A percentile compares a stretch with the other conserved stretches of the same genome.
These are phyloP conservation scores for Sicyos edulis DNA, from an alignment of 306 rosid species.

Conservation along the genomic window DNA sequence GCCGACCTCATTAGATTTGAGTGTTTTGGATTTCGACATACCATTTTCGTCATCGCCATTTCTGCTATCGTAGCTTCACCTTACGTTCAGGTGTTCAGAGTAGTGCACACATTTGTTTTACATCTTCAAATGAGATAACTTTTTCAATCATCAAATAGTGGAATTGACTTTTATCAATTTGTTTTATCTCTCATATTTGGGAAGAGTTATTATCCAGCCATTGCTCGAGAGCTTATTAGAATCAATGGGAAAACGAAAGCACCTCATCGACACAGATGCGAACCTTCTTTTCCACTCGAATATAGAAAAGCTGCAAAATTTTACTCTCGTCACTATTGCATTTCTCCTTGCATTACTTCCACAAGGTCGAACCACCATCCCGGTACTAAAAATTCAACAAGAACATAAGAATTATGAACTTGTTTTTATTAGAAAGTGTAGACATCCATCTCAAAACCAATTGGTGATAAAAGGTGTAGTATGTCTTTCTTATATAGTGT, in stretches of 20 bases:
- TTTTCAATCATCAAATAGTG: neutral
- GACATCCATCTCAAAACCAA: no score
- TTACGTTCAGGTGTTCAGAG: slow-evolving; percentile 40
- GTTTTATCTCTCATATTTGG: neutral
- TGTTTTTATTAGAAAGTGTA: no score
- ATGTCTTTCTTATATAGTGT: no score
- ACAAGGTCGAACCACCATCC: slow-evolving; percentile 45
- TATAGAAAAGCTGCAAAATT: slow-evolving; percentile 58
- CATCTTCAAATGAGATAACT: neutral
- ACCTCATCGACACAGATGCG: slow-evolving; percentile 71
- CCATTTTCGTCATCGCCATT: slow-evolving; percentile 57
- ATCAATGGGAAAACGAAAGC: slow-evolving; percentile 91
- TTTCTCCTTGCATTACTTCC: slow-evolving; percentile 53
- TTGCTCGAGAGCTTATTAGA: slow-evolving; percentile 63
- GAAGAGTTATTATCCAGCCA: slow-evolving; percentile 66
- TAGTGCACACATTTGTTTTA: neutral
- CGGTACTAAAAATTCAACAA: slow-evolving; percentile 31
- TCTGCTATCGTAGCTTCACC: slow-evolving; percentile 44
- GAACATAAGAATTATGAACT: neutral
- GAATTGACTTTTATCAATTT: neutral
- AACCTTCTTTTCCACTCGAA: slow-evolving; percentile 55
- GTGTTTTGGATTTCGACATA: slow-evolving; percentile 66
- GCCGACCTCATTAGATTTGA: slow-evolving; percentile 84
- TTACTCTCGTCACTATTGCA: slow-evolving; percentile 60
- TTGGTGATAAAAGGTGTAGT: no score